These are phyloP conservation scores for Cladophialophora bantiana DNA, from an alignment of 2,329 filamentous ascomycete species.

Conservation along the genomic window DNA sequence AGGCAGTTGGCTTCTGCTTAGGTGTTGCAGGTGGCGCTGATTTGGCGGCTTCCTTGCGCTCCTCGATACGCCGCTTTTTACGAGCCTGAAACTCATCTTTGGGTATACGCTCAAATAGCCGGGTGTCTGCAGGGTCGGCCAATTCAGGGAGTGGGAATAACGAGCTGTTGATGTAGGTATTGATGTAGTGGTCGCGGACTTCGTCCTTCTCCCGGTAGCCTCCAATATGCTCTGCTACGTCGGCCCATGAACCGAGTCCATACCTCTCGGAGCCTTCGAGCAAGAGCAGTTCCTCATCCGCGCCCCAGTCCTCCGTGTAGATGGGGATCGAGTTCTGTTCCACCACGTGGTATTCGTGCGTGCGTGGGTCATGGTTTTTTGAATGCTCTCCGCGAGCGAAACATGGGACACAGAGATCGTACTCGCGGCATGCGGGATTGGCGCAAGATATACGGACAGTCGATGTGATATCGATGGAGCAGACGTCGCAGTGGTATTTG, in stretches of 20 bases:
- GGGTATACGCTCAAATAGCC: constrained; percentile 78
- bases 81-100: constrained; percentile 90
- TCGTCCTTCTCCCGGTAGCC: constrained; percentile 94
- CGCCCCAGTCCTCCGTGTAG: constrained; percentile 93
- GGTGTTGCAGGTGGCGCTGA: constrained; percentile 82
- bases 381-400: constrained; percentile 83
- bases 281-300: constrained; percentile 92
- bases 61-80: constrained; percentile 93
- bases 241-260: constrained; percentile 94
- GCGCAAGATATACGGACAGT: constrained; percentile 97
- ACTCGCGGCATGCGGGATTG: constrained; percentile 82
- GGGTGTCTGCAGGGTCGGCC: constrained; percentile 81
- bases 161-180: constrained; percentile 82
- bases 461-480: constrained; percentile 94
- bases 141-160: constrained; percentile 86
- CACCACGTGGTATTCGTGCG: constrained; percentile 90
- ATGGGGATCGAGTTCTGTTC: constrained; percentile 99
- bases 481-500: constrained; percentile 97
- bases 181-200: constrained; percentile 90
- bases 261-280: constrained; percentile 96
- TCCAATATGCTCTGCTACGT: constrained; percentile 97
- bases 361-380: constrained; percentile 83
- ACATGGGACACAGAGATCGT: constrained; percentile 95
- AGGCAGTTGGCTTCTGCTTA: constrained; percentile 94
- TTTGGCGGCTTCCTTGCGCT: constrained; percentile 85